Evolutionary conservation across 306 rosid genomes (phyloP).

Genomic region (Quercus parvula): DNA sequence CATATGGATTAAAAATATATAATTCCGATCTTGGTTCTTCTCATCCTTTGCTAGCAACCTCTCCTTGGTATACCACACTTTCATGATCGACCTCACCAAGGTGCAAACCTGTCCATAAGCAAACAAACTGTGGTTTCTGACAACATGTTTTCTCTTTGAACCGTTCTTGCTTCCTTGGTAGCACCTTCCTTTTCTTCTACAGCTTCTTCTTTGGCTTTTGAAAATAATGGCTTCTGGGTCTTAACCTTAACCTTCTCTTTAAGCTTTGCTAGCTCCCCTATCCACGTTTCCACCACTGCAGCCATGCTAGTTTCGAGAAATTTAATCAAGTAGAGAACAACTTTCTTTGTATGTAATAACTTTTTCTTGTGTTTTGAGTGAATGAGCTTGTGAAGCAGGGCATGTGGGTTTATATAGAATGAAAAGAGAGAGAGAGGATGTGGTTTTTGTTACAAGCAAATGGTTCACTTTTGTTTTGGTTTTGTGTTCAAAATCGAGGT

Average conservation of each 20-base stretch:
- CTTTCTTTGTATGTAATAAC: too few relatives aligned
- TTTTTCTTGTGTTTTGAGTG: background rate
- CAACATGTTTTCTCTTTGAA: conserved; percentile 29
- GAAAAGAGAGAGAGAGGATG: background rate
- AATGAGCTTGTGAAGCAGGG: background rate
- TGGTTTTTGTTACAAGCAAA: background rate
- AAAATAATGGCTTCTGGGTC: conserved; percentile 16
- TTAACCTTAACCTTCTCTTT: conserved; percentile 46
- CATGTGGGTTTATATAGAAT: conserved; percentile 26
- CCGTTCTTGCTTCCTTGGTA: conserved; percentile 6
- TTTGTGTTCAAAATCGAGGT: background rate
- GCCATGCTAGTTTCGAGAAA: conserved; percentile 41
- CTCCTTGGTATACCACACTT: too few relatives aligned
- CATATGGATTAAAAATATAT: background rate
- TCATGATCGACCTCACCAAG: conserved; percentile 37
- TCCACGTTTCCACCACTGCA: conserved; percentile 61
- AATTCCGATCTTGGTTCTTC: background rate
- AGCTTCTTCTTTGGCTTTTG: conserved; percentile 34
- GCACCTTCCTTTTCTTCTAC: conserved; percentile 16
- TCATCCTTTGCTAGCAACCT: background rate
- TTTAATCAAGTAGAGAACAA: background rate
- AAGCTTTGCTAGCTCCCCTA: conserved; percentile 61
- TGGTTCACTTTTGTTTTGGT: background rate
- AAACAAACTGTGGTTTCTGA: conserved; percentile 67
- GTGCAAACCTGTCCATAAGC: conserved; percentile 89